Percentiles rank a stretch among this genome's conserved stretches.
Conservation (phyloP, 495 filamentous ascomycete genomes). For the Neurospora intermedia region DNA sequence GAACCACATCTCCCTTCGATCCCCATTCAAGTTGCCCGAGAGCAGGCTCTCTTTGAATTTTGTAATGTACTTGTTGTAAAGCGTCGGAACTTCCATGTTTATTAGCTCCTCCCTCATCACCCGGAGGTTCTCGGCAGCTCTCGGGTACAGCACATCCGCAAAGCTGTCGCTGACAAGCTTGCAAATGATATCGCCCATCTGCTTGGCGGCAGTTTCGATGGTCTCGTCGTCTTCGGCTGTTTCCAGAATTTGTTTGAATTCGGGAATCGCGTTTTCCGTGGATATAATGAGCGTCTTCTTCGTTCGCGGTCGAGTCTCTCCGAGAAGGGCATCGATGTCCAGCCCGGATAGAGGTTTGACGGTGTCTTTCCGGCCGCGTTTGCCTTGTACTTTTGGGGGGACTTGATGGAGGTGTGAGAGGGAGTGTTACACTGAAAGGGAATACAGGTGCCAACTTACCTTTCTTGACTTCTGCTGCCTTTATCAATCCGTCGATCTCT, state of each 20-base stretch:
- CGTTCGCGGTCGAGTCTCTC: slow-evolving; percentile 24
- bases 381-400: slow-evolving; percentile 70
- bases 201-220: slow-evolving; percentile 57
- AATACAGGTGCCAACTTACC: neutral
- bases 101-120: slow-evolving; percentile 71
- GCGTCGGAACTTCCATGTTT: slow-evolving; percentile 59
- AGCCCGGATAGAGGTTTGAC: slow-evolving; percentile 86
- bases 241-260: slow-evolving; percentile 76
- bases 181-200: slow-evolving; percentile 64
- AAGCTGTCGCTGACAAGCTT: slow-evolving; percentile 59
- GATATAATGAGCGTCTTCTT: slow-evolving; percentile 49
- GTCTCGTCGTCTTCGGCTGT: slow-evolving; percentile 48
- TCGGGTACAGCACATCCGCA: slow-evolving; percentile 62
- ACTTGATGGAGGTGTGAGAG: slow-evolving; percentile 31
- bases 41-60: slow-evolving; percentile 64
- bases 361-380: slow-evolving; percentile 54
- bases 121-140: slow-evolving; percentile 63
- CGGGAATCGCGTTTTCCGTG: slow-evolving; percentile 71
- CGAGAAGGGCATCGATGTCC: slow-evolving; percentile 69
- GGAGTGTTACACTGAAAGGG: neutral
- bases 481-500: slow-evolving; percentile 53
- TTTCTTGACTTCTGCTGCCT: slow-evolving; percentile 75
- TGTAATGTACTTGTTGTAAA: slow-evolving; percentile 68
- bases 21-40: slow-evolving; percentile 63
- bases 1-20: slow-evolving; percentile 75